Evolutionary conservation across 345 rosid species (phyloP), one percentile per base, ranked within the genome.

Genomic region (Eutrema yunnanense): DNA sequence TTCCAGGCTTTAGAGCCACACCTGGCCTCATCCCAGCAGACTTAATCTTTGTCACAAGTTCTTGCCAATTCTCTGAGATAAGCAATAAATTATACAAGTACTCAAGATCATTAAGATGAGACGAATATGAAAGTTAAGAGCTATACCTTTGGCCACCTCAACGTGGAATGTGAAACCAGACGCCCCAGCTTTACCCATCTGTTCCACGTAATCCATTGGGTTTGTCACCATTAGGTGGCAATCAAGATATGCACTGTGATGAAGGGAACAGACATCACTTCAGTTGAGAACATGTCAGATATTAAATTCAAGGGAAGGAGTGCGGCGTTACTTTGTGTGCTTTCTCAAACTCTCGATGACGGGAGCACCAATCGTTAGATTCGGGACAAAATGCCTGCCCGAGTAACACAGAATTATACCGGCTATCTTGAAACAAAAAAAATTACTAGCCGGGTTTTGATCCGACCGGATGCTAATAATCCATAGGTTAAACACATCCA

Each of bases 111-210:
- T 54, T 37, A 11, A 36, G 26, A 42, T 43, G 55, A 63, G 26
- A 9, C 51, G 16, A 2, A 7, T 7, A 8, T 49, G 30, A 22
- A 6, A 19, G 57, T 52, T 14, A 3, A 19, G 4, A 30, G 56
- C 22, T 22, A n/a, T 74, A 58, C 98, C 96, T 87, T 73, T 84
- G 63, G 97, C 84, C 44, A 71, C 90, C 79, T 94, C 97, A 53
- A 94, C 79, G 48, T 94, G 98, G 86, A 94, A 94, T 22, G 98
- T 94, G 79, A 94, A 91, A 64, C 97, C 91, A 26, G 98, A 91
- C n/a, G 97, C 98, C 38, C 97, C 97, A 50, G 97, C 93, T 65
- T 88, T 85, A 37, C 82, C 86, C 62, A 93, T 69, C 34, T 84
- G 85, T 71, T 93, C 87, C 27, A 93, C 82, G 71, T 93, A 93